Evolutionary conservation across 495 filamentous ascomycete species (phyloP), one percentile per base, ranked within the genome.

Genomic region (Aspergillus campestris): DNA sequence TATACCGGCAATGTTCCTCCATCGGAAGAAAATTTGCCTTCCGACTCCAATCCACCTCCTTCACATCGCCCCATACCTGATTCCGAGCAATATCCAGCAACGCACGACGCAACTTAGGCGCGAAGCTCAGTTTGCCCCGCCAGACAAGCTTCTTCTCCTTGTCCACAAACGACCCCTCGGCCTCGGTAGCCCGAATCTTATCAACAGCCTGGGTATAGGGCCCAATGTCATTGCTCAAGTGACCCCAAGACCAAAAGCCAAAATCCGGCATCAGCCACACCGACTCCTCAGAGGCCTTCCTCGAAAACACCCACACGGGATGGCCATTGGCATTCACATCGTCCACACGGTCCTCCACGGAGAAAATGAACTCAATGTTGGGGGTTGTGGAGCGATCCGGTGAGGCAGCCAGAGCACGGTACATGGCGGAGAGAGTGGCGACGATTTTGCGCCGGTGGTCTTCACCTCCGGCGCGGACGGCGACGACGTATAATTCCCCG

Each of bases 211-310:
- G 67, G 9, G 53, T 34, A 29, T 77, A 69, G 7, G 72, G 70
- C 13, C 71, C 70, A 36, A 81, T 64, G 44, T 70, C 65, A 35
- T 69, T 59, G 11, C 76, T 59, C n/a, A n/a, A n/a, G n/a, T n/a
- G n/a, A 1, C 71, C 59, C 77, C 78, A 83, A 0, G 74, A 63
- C 78, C 79, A 86, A 61, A 76, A 81, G 50, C 75, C 71, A 58
- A 85, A 86, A 65, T 86, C 81, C 4, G 83, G 83, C 55, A 86
- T 80, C 1, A 82, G 50, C 72, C 81, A 84, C 34, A 49, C 44
- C 6, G 18, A 66, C 65, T 10, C 59, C 32, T 64, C 57, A 11
- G 37, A 38, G 30, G 38, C 44, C 9, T 40, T 56, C 32, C 42
- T 47, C 5, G 72, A 52, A 39, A 65, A 62, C 3, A 59, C 55